Percentiles rank a stretch among this genome's conserved stretches.
phyloP scores from a whole-genome alignment of 352 stramenopile species.

The Phytophthora chlamydospora region DNA sequence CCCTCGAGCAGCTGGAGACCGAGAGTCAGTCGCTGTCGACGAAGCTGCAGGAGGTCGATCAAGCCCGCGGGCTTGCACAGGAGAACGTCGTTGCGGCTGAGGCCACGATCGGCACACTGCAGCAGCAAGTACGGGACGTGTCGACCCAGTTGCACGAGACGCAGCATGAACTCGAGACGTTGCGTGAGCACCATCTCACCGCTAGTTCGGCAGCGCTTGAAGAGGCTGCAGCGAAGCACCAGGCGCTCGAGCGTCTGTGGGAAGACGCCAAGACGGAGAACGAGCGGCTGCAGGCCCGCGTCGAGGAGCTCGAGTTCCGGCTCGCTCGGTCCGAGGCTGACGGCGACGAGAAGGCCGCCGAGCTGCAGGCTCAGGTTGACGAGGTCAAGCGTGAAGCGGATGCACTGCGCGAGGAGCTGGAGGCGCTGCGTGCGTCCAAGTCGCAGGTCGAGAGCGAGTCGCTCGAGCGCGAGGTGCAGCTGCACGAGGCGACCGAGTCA shows the following conservation, averaged over 20 bases:
- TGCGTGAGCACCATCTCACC: conserved; percentile 54
- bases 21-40: conserved; percentile 33
- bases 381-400: conserved; percentile 59
- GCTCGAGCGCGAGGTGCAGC: conserved; percentile 41
- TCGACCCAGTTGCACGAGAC: conserved; percentile 55
- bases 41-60: conserved; percentile 36
- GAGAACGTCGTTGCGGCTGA: conserved; percentile 36
- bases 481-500: conserved; percentile 54
- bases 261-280: conserved; percentile 61
- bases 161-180: conserved; percentile 50
- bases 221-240: conserved; percentile 58
- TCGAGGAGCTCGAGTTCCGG: conserved; percentile 63
- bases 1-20: conserved; percentile 39
- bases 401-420: conserved; percentile 52
- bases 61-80: conserved; percentile 38
- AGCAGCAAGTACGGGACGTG: conserved; percentile 65
- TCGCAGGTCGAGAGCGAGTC: conserved; percentile 59
- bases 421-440: conserved; percentile 53
- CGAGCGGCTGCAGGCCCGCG: conserved; percentile 56
- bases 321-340: conserved; percentile 44
- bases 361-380: conserved; percentile 59
- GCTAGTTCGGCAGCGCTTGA: conserved; percentile 53
- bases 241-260: conserved; percentile 60
- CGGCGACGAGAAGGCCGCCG: conserved; percentile 45
- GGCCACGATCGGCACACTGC: conserved; percentile 50